Conservation (phyloP, 2,329 filamentous ascomycete species). For the Coniella vitis region DNA sequence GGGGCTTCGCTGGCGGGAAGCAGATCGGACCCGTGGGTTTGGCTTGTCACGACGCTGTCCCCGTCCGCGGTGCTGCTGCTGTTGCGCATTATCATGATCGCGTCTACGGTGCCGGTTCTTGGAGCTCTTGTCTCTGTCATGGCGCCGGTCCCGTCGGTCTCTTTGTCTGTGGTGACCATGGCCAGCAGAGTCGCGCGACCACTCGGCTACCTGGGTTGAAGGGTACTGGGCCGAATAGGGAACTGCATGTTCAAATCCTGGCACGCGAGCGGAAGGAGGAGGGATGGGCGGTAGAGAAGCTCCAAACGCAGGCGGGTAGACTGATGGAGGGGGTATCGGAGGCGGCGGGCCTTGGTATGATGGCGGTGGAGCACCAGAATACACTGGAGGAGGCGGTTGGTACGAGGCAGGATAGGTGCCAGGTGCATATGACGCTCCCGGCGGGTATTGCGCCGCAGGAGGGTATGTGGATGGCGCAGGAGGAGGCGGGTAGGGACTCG, state of each 20-base stretch:
- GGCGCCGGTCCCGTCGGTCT: constrained; percentile 11
- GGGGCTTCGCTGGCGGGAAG: constrained; percentile 7
- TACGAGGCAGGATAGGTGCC: constrained; percentile 8
- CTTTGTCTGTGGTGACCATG: constrained; percentile 5
- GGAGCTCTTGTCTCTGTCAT: constrained; percentile 9
- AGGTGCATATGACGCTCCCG: constrained; percentile 7
- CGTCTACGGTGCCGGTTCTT: constrained; percentile 11
- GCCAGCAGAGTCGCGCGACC: constrained; percentile 4
- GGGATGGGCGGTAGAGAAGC: constrained; percentile 2
- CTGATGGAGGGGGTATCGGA: constrained; percentile 8
- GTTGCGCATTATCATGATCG: constrained; percentile 2
- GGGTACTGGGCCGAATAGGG: constrained; percentile 7
- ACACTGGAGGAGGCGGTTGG: constrained; percentile 5
- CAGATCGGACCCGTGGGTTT: constrained; percentile 2
- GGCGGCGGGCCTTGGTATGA: constrained; percentile 5
- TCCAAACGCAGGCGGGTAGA: constrained; percentile 3
- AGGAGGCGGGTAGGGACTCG: constrained; percentile 9
- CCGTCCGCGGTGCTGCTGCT: constrained; percentile 6
- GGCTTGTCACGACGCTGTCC: constrained; percentile 8
- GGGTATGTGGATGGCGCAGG: constrained; percentile 13
- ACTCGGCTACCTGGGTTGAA: constrained; percentile 6
- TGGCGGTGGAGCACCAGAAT: constrained; percentile 8
- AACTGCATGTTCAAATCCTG: not conserved
- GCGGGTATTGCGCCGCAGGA: constrained; percentile 6
- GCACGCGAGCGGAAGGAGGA: constrained; percentile 6